These are phyloP conservation scores for Cyclotella sp. DNA, from an alignment of 108 stramenopile genomes.

Conservation along the genomic window DNA sequence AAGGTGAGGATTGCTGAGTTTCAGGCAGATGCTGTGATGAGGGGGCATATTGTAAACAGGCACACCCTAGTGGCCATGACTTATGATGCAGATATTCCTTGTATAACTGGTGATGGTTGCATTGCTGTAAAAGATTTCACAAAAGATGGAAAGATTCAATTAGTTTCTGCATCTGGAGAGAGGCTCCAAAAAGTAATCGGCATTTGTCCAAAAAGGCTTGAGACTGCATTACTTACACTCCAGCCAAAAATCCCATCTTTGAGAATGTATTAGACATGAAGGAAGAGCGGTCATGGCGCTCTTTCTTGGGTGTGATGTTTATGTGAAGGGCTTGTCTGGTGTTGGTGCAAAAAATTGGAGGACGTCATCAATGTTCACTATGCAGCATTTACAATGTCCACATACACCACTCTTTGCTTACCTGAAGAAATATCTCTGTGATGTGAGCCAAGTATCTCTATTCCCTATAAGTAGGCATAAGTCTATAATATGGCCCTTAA, in stretches of 20 bases:
- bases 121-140: conserved; percentile 26
- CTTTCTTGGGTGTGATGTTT: conserved; percentile 33
- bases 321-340: conserved; percentile 1
- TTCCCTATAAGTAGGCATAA: too few species aligned
- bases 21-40: conserved; percentile 39
- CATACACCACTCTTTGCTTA: conserved; percentile 10
- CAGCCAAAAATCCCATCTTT: conserved; percentile 22
- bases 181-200: background rate
- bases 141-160: conserved; percentile 4
- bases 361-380: background rate
- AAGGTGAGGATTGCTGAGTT: conserved; percentile 25
- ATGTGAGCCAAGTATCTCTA: too few species aligned
- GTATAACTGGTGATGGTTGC: conserved; percentile 22
- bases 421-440: conserved; percentile 22
- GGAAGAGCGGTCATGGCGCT: conserved; percentile 13
- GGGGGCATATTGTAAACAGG: background rate
- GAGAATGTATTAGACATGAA: conserved; percentile 8
- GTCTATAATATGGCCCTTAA: too few species aligned
- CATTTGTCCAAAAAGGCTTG: conserved; percentile 5
- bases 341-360: conserved; percentile 7
- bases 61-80: conserved; percentile 21
- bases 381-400: background rate
- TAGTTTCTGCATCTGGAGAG: conserved; percentile 18
- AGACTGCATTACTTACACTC: background rate
- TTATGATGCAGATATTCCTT: conserved; percentile 32